These are phyloP conservation scores for Clarireedia sp. DNA, from an alignment of 2,329 filamentous ascomycete genomes.

Conservation along the genomic window DNA sequence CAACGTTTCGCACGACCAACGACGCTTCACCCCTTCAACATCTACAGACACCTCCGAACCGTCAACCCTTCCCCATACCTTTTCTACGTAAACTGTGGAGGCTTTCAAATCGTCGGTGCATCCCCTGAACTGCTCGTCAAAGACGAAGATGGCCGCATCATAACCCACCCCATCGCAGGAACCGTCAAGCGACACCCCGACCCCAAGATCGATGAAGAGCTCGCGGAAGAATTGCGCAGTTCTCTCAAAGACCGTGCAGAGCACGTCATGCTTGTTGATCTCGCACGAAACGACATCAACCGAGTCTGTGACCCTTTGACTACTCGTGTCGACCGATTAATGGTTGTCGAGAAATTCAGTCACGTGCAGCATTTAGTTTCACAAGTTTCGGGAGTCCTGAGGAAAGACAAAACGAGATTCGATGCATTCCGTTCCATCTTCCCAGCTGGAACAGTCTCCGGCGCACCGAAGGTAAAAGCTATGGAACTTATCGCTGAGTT, in stretches of 20 bases:
- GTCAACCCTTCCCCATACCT: slow-evolving; percentile 97
- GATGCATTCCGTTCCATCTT: slow-evolving; percentile 96
- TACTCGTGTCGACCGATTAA: slow-evolving; percentile 84
- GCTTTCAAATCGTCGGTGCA: slow-evolving; percentile 92
- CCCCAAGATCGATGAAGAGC: slow-evolving; percentile 68
- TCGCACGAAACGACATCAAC: slow-evolving; percentile 94
- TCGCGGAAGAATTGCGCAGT: slow-evolving; percentile 68
- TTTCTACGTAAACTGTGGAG: slow-evolving; percentile 86
- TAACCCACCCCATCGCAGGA: slow-evolving; percentile 94
- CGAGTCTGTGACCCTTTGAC: slow-evolving; percentile 85
- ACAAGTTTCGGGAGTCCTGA: slow-evolving; percentile 85
- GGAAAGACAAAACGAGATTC: slow-evolving; percentile 78
- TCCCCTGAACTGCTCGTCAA: slow-evolving; percentile 94
- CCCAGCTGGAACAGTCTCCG: slow-evolving; percentile 90
- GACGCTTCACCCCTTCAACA: slow-evolving; percentile 90
- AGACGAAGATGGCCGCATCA: slow-evolving; percentile 74
- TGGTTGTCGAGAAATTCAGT: slow-evolving; percentile 91
- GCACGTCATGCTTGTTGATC: slow-evolving; percentile 96
- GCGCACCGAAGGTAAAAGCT: slow-evolving; percentile 88
- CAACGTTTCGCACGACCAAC: slow-evolving; percentile 89
- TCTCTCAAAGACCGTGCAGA: slow-evolving; percentile 89
- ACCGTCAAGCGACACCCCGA: slow-evolving; percentile 84
- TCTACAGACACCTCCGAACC: slow-evolving; percentile 92
- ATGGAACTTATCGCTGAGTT: slow-evolving; percentile 97
- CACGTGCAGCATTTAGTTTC: slow-evolving; percentile 97